Base-by-base conservation (phyloP, 352 stramenopile species). In the Globisporangium perplexum region DNA sequence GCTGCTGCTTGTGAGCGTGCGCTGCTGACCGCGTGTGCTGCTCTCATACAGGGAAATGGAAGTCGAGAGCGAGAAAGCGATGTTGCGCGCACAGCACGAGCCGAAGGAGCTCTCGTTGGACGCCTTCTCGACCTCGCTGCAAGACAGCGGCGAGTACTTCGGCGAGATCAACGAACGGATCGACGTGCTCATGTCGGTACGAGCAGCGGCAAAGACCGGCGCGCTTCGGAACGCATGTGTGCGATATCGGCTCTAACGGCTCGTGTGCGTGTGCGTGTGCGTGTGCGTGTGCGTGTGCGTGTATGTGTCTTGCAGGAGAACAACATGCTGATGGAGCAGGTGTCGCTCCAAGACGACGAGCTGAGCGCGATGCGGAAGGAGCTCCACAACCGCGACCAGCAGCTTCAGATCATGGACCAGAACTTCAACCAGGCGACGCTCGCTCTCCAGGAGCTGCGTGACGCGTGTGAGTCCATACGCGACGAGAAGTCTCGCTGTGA, bases 261-360 rank as follows among this genome's bases (percentile, higher is more conserved):
- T 20, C n/a, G n/a, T n/a, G n/a, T n/a, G n/a, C n/a, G n/a, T n/a
- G n/a, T n/a, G n/a, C n/a, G n/a, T n/a, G n/a, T n/a, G n/a, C n/a
- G n/a, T n/a, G n/a, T n/a, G n/a, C n/a, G n/a, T n/a, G n/a, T n/a
- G n/a, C n/a, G n/a, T n/a, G n/a, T n/a, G n/a, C n/a, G n/a, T 24
- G 36, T 15, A 31, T 22, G 24, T 50, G 7, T 44, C 0, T 2
- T 31, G 18, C 31, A 83, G 74, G 82, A 93, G 57, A 93, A 93
- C 46, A 85, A 70, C 30, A 77, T 88, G 69, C 54, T 93, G 24
- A 88, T 90, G 73, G 82, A 93, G 42, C 82, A 93, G 68, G 66
- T 89, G 1, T 88, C 82, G 3, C 63, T 93, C 2, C 79, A 90
- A 55, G 82, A 90, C 18, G 72, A 83, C 24, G 82, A 93, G 43